phyloP scores from a whole-genome alignment of 768 basidiomycete species.

The Cubamyces sp. region DNA sequence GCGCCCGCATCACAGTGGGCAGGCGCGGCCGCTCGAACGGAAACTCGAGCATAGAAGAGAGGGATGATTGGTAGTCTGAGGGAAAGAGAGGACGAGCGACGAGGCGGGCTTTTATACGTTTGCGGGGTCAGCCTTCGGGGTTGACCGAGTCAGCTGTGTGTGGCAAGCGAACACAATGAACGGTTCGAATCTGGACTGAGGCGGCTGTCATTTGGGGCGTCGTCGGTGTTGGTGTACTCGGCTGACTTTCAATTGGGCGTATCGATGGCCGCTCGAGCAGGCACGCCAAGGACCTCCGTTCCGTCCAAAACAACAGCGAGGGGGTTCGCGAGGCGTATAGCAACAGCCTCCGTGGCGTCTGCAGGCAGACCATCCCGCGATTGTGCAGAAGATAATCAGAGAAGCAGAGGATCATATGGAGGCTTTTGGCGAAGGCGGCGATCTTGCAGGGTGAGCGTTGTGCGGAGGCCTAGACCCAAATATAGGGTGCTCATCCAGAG shows the following conservation, averaged over 20 bases:
- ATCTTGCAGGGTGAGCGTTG: too few species aligned
- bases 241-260: slow-evolving; percentile 15
- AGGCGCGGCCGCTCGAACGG: slow-evolving; percentile 5
- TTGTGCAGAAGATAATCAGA: slow-evolving; percentile 7
- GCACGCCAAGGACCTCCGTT: background rate
- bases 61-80: background rate
- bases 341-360: background rate
- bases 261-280: slow-evolving; percentile 11
- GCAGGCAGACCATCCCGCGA: background rate
- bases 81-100: slow-evolving; percentile 1
- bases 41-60: slow-evolving; percentile 2
- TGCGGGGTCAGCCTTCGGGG: background rate
- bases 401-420: slow-evolving; percentile 1
- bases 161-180: background rate
- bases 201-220: background rate
- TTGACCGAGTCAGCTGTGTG: background rate
- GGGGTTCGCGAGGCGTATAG: background rate
- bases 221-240: background rate
- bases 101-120: slow-evolving; percentile 4
- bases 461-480: background rate
- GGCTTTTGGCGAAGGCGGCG: background rate
- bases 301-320: background rate
- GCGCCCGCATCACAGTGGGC: background rate
- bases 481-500: background rate
- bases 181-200: background rate